Evolutionary conservation across 2,329 filamentous ascomycete species (phyloP).

Genomic region (Tolypocladium ophioglossoides): DNA sequence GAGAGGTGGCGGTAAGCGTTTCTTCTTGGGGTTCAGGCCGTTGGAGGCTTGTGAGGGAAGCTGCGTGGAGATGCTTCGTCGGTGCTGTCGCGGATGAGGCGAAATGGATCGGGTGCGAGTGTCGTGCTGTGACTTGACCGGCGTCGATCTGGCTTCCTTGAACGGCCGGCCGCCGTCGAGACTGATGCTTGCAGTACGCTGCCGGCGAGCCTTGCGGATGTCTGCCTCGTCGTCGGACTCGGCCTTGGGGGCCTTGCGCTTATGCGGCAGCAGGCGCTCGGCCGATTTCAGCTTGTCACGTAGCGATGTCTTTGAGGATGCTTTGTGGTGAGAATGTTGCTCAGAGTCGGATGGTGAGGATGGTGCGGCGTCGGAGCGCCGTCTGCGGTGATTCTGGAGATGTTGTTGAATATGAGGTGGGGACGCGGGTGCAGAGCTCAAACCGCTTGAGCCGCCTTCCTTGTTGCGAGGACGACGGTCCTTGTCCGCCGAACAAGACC

Average conservation of each 20-base stretch:
- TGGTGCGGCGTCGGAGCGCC: slow-evolving; percentile 27
- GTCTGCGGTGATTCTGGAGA: slow-evolving; percentile 22
- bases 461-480: slow-evolving; percentile 30
- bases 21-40: slow-evolving; percentile 49
- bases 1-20: slow-evolving; percentile 49
- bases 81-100: slow-evolving; percentile 46
- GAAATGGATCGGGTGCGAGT: slow-evolving; percentile 41
- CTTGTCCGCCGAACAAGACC: slow-evolving; percentile 22
- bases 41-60: slow-evolving; percentile 43
- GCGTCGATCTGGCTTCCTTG: slow-evolving; percentile 21
- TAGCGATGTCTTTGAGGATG: slow-evolving; percentile 30
- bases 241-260: slow-evolving; percentile 41
- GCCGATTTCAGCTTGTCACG: slow-evolving; percentile 37
- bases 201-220: slow-evolving; percentile 41
- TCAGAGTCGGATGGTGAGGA: slow-evolving; percentile 48
- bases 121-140: slow-evolving; percentile 22
- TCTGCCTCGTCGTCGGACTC: slow-evolving; percentile 51
- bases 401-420: slow-evolving; percentile 26
- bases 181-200: slow-evolving; percentile 37
- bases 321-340: slow-evolving; percentile 31
- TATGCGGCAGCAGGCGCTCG: slow-evolving; percentile 37
- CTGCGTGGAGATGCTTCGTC: slow-evolving; percentile 55
- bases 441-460: slow-evolving; percentile 40
- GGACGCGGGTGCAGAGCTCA: slow-evolving; percentile 49
- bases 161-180: slow-evolving; percentile 20